Percentiles rank a stretch among this genome's conserved stretches.
Conservation (phyloP, 2,329 filamentous ascomycete genomes). For the Camptophora hylomeconis region DNA sequence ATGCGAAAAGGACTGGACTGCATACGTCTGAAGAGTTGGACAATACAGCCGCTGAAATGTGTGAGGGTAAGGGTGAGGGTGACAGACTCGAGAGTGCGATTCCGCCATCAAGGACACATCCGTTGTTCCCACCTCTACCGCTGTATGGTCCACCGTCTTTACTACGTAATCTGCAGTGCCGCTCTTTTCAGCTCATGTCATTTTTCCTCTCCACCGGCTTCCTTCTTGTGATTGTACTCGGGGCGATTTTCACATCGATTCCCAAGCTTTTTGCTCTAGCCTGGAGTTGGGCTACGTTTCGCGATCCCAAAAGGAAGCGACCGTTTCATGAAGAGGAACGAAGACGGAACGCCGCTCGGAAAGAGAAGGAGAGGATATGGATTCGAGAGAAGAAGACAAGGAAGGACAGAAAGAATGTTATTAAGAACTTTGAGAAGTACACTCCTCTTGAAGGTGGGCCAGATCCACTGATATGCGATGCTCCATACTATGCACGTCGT, state of each 20-base stretch:
- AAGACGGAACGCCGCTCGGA: conserved; percentile 43
- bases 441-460: conserved; percentile 65
- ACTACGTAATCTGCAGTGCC: conserved; percentile 52
- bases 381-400: conserved; percentile 24
- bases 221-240: conserved; percentile 60
- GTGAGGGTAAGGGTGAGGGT: conserved; percentile 1
- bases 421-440: no score
- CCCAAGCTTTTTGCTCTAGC: conserved; percentile 37
- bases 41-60: conserved; percentile 1
- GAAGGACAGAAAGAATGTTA: conserved; percentile 16
- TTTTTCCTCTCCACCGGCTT: conserved; percentile 69
- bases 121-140: conserved; percentile 72
- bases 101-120: conserved; percentile 59
- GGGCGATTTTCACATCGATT: conserved; percentile 56
- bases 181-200: conserved; percentile 52
- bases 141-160: conserved; percentile 62
- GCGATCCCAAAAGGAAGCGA: conserved; percentile 46
- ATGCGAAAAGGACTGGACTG: conserved; percentile 4
- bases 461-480: conserved; percentile 66
- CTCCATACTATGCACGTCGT: conserved; percentile 72
- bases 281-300: conserved; percentile 43
- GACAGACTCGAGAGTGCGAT: conserved; percentile 22
- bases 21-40: conserved; percentile 7
- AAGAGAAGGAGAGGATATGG: conserved; percentile 52
- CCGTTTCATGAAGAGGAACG: conserved; percentile 65